phyloP scores from a whole-genome alignment of 2,329 filamentous ascomycete species.

The Aspergillus intermedius region DNA sequence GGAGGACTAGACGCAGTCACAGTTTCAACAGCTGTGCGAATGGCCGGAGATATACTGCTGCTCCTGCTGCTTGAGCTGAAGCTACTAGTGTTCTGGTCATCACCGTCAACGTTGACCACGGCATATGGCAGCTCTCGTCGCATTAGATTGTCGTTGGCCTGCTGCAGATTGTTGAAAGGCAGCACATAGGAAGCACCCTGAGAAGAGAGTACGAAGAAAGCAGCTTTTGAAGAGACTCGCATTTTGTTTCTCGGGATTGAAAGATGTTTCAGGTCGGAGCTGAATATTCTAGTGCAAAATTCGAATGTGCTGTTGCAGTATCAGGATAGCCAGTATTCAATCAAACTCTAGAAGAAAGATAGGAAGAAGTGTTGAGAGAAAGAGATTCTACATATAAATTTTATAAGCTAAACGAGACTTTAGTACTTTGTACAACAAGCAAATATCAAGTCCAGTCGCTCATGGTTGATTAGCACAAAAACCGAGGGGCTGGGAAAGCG shows the following conservation, averaged over 20 bases:
- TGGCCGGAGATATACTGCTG: slow-evolving; percentile 10
- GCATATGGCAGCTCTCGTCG: slow-evolving; percentile 22
- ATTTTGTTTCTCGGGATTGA: slow-evolving; percentile 11
- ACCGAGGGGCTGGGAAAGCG: not conserved
- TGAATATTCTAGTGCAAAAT: not conserved
- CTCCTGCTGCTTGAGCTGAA: not conserved
- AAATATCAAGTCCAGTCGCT: not conserved
- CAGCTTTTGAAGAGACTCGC: slow-evolving; percentile 21
- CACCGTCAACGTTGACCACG: slow-evolving; percentile 29
- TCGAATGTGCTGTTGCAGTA: not conserved
- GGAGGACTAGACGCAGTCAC: slow-evolving; percentile 10
- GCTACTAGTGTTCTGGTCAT: not conserved
- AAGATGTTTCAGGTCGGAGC: not conserved
- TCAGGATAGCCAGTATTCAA: not conserved
- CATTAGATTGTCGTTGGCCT: slow-evolving; percentile 14
- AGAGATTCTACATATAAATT: not conserved
- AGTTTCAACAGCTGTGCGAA: slow-evolving; percentile 5
- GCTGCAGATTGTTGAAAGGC: slow-evolving; percentile 16
- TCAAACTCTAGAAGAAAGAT: not conserved
- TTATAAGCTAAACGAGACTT: not conserved
- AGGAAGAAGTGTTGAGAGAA: not conserved
- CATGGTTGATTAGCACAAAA: not conserved
- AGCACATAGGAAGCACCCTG: slow-evolving; percentile 21
- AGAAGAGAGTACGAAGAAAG: slow-evolving; percentile 23
- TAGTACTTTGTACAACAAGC: not conserved